These are phyloP conservation scores for Chlamydomonas sp. DNA, from an alignment of 139 green algal genomes.

Conservation along the genomic window DNA sequence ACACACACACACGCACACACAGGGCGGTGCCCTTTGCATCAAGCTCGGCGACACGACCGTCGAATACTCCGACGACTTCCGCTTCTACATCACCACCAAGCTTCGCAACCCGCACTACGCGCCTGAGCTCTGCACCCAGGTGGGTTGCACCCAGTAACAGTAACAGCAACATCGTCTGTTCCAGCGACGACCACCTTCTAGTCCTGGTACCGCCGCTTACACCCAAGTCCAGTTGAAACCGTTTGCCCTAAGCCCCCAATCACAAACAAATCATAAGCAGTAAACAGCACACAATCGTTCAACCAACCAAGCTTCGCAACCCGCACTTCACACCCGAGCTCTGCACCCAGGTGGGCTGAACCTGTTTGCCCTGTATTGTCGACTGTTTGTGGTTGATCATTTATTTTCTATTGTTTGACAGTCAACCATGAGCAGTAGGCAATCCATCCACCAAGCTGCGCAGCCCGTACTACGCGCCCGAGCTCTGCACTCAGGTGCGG, in stretches of 20 bases:
- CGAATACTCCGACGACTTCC: constrained; percentile 70
- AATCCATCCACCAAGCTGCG: constrained; percentile 78
- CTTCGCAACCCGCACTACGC: constrained; percentile 80
- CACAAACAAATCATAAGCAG: too few relatives aligned
- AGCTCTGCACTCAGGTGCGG: too few relatives aligned
- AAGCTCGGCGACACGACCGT: constrained; percentile 66
- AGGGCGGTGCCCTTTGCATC: constrained; percentile 62
- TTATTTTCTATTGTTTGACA: too few relatives aligned
- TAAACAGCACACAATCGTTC: too few relatives aligned
- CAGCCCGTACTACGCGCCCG: constrained; percentile 78
- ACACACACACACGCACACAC: too few relatives aligned
- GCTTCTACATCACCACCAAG: constrained; percentile 86
- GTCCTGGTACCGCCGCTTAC: too few relatives aligned
- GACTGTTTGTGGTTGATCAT: too few relatives aligned
- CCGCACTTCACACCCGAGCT: constrained; percentile 78
- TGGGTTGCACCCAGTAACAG: constrained; percentile 8
- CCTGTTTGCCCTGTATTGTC: too few relatives aligned
- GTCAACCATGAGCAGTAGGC: too few relatives aligned
- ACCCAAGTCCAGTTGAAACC: too few relatives aligned
- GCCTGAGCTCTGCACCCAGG: constrained; percentile 73
- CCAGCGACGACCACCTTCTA: neutral
- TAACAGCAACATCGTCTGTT: neutral
- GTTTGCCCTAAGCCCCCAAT: neutral
- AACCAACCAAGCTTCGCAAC: constrained; percentile 80
- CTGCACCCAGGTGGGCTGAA: constrained; percentile 68